Evolutionary conservation across 139 green algal genomes (phyloP).

Genomic region (Limnomonas spitsbergensis): DNA sequence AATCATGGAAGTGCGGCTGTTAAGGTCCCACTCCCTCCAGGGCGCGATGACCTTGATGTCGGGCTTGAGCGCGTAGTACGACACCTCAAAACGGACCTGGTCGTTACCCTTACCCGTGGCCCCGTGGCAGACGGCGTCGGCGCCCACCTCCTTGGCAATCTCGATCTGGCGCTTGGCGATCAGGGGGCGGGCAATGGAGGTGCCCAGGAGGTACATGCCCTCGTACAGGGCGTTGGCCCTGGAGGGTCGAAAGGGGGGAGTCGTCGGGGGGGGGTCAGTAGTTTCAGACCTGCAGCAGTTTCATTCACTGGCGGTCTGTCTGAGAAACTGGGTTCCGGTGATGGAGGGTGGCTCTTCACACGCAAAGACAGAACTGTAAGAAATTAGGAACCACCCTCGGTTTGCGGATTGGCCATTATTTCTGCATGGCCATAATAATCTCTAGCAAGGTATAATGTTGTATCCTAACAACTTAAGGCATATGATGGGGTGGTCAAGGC

Average conservation of each 20-base stretch:
- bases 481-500: no score
- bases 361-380: no score
- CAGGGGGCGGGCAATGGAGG: constrained; percentile 95
- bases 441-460: no score
- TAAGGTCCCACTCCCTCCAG: constrained; percentile 98
- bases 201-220: constrained; percentile 96
- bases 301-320: no score
- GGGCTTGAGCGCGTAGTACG: constrained; percentile 96
- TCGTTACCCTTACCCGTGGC: constrained; percentile 99
- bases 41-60: constrained; percentile 98
- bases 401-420: no score
- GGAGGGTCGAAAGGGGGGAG: background rate
- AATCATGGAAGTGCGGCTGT: constrained; percentile 84
- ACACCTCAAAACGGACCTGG: constrained; percentile 88
- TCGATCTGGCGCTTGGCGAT: constrained; percentile 99
- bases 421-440: no score
- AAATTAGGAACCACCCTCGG: no score
- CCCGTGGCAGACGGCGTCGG: constrained; percentile 96
- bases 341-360: no score
- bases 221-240: constrained; percentile 96
- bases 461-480: no score
- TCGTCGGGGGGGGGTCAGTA: background rate
- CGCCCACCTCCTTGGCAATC: constrained; percentile 87
- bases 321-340: no score
- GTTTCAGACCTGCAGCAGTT: no score